phyloP scores from a whole-genome alignment of 2,329 filamentous ascomycete species.

The Aspergillus fructus region DNA sequence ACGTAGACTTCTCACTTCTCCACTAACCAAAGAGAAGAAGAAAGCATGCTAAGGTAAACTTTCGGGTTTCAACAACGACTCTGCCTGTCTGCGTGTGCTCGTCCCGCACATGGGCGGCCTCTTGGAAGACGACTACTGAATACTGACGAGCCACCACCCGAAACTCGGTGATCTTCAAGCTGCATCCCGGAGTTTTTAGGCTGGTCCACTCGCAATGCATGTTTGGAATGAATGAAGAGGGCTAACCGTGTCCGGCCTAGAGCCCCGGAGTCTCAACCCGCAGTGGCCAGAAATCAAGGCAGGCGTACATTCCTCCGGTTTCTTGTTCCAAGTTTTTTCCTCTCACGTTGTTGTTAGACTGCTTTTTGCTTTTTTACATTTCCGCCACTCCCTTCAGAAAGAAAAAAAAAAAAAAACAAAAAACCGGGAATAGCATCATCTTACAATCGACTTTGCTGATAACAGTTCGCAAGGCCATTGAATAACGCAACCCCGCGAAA shows the following conservation, averaged over 20 bases:
- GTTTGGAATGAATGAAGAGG: conserved; percentile 12
- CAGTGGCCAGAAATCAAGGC: conserved; percentile 11
- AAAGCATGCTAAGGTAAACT: neutral
- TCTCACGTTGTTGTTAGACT: neutral
- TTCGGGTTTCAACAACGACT: neutral
- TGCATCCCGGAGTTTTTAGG: conserved; percentile 23
- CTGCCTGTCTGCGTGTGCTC: neutral
- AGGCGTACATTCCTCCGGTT: conserved; percentile 7
- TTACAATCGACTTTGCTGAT: neutral
- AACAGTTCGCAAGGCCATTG: neutral
- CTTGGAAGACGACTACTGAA: neutral
- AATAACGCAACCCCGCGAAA: neutral
- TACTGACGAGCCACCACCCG: neutral
- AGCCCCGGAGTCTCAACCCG: conserved; percentile 4
- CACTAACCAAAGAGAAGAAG: neutral
- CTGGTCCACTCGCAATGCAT: conserved; percentile 17
- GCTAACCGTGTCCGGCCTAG: conserved; percentile 13
- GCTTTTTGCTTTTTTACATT: neutral
- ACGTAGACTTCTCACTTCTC: neutral
- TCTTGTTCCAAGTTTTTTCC: conserved; percentile 14
- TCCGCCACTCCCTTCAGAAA: neutral
- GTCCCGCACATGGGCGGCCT: conserved; percentile 4
- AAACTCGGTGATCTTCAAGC: conserved; percentile 22
- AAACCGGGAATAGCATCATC: conserved; percentile 8
- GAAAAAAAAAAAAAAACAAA: neutral